phyloP scores from a whole-genome alignment of 177 flowering plant genomes.

The Vitis hybrid region DNA sequence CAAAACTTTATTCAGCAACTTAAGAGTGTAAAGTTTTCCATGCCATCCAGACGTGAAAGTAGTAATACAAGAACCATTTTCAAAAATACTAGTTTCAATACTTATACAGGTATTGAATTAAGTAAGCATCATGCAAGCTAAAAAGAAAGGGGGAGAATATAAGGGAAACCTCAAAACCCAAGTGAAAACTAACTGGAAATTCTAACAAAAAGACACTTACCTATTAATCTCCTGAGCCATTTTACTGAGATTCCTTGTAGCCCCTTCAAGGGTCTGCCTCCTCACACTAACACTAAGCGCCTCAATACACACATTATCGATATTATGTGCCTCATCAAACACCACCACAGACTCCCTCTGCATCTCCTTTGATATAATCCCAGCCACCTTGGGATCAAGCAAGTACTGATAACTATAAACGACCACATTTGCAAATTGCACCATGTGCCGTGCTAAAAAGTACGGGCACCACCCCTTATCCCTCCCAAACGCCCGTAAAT shows the following conservation, averaged over 20 bases:
- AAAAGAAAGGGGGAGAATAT: too few species aligned
- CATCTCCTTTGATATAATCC: conserved; percentile 93
- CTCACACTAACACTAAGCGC: conserved; percentile 97
- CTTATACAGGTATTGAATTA: too few species aligned
- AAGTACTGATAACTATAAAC: conserved; percentile 97
- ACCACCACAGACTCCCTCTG: conserved; percentile 92
- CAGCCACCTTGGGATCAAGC: conserved; percentile 99
- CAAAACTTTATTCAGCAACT: too few species aligned
- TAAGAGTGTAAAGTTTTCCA: too few species aligned
- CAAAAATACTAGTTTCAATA: too few species aligned
- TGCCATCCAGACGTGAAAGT: too few species aligned
- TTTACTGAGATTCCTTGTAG: conserved; percentile 74
- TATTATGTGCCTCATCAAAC: conserved; percentile 99
- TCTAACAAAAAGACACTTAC: conserved; percentile 30
- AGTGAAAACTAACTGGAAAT: not conserved
- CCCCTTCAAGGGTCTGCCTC: conserved; percentile 88
- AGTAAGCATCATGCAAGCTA: too few species aligned
- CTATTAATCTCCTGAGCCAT: conserved; percentile 86
- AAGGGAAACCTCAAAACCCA: not conserved
- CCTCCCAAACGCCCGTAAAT: conserved; percentile 77
- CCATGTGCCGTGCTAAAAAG: conserved; percentile 89
- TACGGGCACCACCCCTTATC: conserved; percentile 97
- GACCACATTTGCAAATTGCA: conserved; percentile 87
- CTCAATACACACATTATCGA: conserved; percentile 98
- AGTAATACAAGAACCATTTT: too few species aligned